Evolutionary conservation across 257 asterid genomes (phyloP).

Genomic region (Craterostigma plantagineum): DNA sequence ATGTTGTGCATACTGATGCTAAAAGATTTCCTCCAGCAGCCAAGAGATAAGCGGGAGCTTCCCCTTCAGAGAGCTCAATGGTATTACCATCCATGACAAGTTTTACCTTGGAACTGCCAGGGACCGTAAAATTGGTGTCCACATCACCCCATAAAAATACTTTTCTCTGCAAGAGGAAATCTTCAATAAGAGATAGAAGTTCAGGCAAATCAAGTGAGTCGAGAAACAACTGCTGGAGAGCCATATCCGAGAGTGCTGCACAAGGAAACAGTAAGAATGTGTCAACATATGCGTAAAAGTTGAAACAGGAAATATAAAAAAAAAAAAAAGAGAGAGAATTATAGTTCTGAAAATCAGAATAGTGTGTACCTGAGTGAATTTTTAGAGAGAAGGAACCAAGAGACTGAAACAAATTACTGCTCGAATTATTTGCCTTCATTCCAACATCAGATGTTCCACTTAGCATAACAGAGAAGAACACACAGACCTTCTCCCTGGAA

Average conservation of each 20-base stretch:
- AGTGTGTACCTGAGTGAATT: slow-evolving; percentile 33
- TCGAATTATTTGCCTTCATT: slow-evolving; percentile 13
- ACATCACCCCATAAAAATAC: slow-evolving; percentile 23
- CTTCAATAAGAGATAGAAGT: slow-evolving; percentile 41
- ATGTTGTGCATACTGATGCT: slow-evolving; percentile 57
- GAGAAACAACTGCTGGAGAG: slow-evolving; percentile 23
- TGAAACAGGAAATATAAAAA: slow-evolving; percentile 1
- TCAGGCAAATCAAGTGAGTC: slow-evolving; percentile 37
- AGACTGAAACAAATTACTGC: slow-evolving; percentile 17
- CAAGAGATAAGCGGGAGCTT: slow-evolving; percentile 37
- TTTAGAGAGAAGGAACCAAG: slow-evolving; percentile 23
- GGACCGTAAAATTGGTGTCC: slow-evolving; percentile 16
- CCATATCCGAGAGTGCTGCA: slow-evolving; percentile 51
- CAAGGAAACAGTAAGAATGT: slow-evolving; percentile 6
- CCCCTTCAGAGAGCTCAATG: slow-evolving; percentile 20
- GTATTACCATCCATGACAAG: slow-evolving; percentile 22
- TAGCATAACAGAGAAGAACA: slow-evolving; percentile 42
- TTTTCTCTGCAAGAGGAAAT: slow-evolving; percentile 41
- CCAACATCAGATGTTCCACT: slow-evolving; percentile 31
- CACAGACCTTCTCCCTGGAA: slow-evolving; percentile 66
- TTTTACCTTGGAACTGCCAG: slow-evolving; percentile 17
- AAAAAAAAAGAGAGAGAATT: slow-evolving; percentile 4
- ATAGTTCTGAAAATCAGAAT: neutral
- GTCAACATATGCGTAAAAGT: neutral
- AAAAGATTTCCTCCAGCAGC: slow-evolving; percentile 46